These are phyloP conservation scores for Fusarium dlaminii DNA, from an alignment of 2,329 filamentous ascomycete genomes.

Conservation along the genomic window DNA sequence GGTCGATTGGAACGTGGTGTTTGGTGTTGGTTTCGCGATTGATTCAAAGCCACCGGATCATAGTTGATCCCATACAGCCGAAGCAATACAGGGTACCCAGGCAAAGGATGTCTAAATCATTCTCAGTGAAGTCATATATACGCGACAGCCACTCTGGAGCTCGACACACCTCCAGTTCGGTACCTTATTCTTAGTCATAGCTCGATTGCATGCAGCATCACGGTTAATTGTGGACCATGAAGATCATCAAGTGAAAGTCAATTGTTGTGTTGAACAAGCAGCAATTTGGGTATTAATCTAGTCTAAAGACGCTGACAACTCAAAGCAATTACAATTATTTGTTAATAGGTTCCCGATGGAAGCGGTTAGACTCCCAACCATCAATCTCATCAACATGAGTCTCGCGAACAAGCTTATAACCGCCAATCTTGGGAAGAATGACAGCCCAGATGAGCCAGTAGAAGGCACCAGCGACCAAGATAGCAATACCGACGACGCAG, in stretches of 20 bases:
- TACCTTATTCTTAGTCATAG: neutral
- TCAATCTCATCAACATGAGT: conserved; percentile 64
- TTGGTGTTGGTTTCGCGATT: neutral
- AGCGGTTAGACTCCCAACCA: conserved; percentile 69
- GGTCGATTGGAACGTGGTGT: neutral
- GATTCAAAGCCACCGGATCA: neutral
- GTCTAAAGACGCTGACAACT: neutral
- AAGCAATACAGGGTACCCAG: neutral
- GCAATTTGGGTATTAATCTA: conserved; percentile 23
- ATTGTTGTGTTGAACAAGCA: neutral
- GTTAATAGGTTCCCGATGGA: conserved; percentile 54
- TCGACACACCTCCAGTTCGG: neutral
- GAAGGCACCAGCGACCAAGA: conserved; percentile 61
- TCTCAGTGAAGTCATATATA: neutral
- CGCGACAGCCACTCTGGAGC: neutral
- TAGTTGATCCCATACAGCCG: neutral
- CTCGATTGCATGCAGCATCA: neutral
- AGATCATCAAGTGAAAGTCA: neutral
- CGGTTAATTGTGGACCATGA: neutral
- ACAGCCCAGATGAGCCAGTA: conserved; percentile 67
- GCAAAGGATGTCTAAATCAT: neutral
- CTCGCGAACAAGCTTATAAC: conserved; percentile 66
- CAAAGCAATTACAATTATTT: neutral
- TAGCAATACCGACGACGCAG: conserved; percentile 65
- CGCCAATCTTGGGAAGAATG: conserved; percentile 60